Evolutionary conservation across 495 filamentous ascomycete species (phyloP), one percentile per base, ranked within the genome.

Genomic region (Hypoxylon fuscum): DNA sequence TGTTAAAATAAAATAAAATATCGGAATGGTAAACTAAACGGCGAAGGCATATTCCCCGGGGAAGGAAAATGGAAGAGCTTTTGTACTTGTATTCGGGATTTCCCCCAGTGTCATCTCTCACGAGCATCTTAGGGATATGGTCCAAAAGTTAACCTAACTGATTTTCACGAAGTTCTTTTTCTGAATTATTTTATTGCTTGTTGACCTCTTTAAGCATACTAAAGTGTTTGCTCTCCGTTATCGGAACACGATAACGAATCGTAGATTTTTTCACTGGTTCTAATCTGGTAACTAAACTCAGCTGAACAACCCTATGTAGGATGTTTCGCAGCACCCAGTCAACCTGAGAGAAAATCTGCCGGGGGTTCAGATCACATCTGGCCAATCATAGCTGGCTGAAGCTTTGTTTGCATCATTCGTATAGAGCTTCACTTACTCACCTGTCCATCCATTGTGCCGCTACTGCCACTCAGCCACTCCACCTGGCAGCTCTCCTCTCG

Each of bases 71-170:
- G 60, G 44, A 62, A 52, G 51, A 51, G 55, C 49, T 53, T 59
- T 69, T 72, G 69, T 72, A 70, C 59, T 64, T 72, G 55, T 74
- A 72, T 72, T 68, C 57, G 62, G 64, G 69, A 70, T 74, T 70
- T 59, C 58, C 50, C 50, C 50, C 49, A 60, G 55, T 21, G 51
- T 61, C 45, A 60, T 66, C 40, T 58, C 50, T 67, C 53, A 38
- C 41, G 51, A 67, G 51, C 67, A 65, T 68, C 52, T 50, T 56
- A 6, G 66, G 59, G 62, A 59, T 55, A 51, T 61, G 54, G 51
- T 54, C 63, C 60, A 63, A 70, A 67, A 65, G 63, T 65, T 45
- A 55, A 49, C 50, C 49, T 31, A 68, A 63, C 48, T 44, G 50
- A 46, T 41, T 21, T 49, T 51, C 44, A 55, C 50, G 42, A 52